A percentile compares a stretch with the other conserved stretches of the same genome.
phyloP scores from a whole-genome alignment of 306 rosid genomes.

The Vicia faba region DNA sequence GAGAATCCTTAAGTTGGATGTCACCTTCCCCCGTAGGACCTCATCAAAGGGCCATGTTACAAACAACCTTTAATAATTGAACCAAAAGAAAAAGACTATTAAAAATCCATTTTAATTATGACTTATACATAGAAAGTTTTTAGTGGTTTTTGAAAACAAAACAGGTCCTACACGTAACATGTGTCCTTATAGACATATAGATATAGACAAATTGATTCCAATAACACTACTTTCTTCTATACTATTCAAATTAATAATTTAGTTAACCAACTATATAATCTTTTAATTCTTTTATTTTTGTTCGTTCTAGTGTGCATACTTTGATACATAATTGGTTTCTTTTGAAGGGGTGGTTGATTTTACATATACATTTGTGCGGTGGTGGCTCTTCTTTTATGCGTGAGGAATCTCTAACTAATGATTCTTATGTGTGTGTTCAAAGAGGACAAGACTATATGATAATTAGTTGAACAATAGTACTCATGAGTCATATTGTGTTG shows the following conservation, averaged over 20 bases:
- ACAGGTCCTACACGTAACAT: slow-evolving; percentile 24
- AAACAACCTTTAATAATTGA: slow-evolving; percentile 30
- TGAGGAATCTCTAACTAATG: neutral
- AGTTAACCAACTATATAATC: slow-evolving; percentile 22
- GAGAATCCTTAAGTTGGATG: slow-evolving; percentile 32
- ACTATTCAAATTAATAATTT: slow-evolving; percentile 37
- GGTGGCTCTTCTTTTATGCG: neutral
- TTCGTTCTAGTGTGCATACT: neutral
- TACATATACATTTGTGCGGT: neutral
- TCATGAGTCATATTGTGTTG: too few relatives aligned
- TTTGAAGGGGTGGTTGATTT: neutral
- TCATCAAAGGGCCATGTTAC: slow-evolving; percentile 13
- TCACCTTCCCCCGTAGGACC: slow-evolving; percentile 31
- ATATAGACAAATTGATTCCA: slow-evolving; percentile 33
- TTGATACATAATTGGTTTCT: neutral
- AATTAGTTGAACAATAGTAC: neutral
- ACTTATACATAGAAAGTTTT: neutral
- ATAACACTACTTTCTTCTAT: slow-evolving; percentile 14
- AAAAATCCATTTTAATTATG: neutral
- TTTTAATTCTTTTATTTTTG: slow-evolving; percentile 7
- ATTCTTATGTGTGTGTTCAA: neutral
- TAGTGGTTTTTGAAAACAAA: slow-evolving; percentile 5
- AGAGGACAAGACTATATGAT: neutral
- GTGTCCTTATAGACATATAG: slow-evolving; percentile 18
- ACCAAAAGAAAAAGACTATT: slow-evolving; percentile 14